Percentiles rank a stretch among this genome's conserved stretches.
phyloP scores from a whole-genome alignment of 139 green algal genomes.

The Nannochloris sp. region DNA sequence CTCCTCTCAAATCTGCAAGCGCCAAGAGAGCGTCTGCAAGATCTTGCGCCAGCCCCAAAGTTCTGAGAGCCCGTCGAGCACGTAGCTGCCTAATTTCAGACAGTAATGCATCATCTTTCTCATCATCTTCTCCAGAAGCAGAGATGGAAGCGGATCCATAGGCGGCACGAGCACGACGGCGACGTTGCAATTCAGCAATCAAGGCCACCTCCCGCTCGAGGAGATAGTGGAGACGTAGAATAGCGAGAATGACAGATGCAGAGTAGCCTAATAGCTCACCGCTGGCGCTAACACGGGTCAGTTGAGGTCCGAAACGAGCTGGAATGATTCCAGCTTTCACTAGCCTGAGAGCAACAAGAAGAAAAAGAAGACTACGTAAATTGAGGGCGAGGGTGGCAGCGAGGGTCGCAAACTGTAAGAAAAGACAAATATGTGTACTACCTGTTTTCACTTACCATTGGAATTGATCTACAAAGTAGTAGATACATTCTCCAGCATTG shows the following conservation, averaged over 20 bases:
- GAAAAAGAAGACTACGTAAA: neutral
- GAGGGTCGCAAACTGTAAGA: no score
- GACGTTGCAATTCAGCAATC: conserved; percentile 24
- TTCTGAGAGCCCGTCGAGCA: conserved; percentile 40
- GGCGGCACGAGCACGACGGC: conserved; percentile 1
- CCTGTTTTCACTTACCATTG: conserved; percentile 48
- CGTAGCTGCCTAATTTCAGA: conserved; percentile 37
- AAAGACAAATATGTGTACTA: neutral
- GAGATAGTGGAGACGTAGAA: conserved; percentile 2
- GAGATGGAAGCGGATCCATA: neutral
- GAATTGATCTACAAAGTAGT: conserved; percentile 82
- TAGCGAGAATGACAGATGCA: conserved; percentile 11
- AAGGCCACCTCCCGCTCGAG: conserved; percentile 45
- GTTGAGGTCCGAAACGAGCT: conserved; percentile 34
- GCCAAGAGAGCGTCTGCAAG: conserved; percentile 38
- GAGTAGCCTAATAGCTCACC: conserved; percentile 69
- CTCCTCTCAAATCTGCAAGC: conserved; percentile 33
- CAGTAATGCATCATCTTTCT: conserved; percentile 8
- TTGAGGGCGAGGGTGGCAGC: no score
- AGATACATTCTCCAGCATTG: conserved; percentile 58
- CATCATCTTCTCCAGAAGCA: neutral
- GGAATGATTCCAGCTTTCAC: conserved; percentile 68
- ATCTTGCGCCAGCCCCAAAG: conserved; percentile 64
- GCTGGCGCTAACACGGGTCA: conserved; percentile 47
- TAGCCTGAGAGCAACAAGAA: conserved; percentile 35